Percentiles rank a stretch among this genome's conserved stretches.
Conservation (phyloP, 305 asterid genomes). For the Plantago rigida region DNA sequence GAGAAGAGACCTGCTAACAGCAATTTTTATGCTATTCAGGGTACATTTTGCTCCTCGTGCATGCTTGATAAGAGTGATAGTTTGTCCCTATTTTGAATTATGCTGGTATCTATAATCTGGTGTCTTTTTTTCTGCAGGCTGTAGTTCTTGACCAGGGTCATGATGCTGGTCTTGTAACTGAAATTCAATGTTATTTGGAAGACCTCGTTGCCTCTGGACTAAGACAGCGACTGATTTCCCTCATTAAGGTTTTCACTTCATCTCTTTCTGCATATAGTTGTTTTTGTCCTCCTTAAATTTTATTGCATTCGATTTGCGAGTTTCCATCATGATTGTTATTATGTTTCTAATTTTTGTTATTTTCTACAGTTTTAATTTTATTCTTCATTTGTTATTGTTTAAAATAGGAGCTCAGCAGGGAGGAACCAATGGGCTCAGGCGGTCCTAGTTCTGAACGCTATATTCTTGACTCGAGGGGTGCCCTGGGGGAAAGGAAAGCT, state of each 20-base stretch:
- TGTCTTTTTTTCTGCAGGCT: conserved; percentile 44
- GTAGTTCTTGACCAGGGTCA: conserved; percentile 85
- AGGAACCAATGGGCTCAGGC: conserved; percentile 84
- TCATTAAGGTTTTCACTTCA: conserved; percentile 55
- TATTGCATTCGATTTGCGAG: not conserved
- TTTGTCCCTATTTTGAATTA: not conserved
- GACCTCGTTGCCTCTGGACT: conserved; percentile 67
- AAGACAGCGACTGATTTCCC: conserved; percentile 60
- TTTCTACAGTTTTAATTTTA: not conserved
- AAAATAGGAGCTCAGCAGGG: conserved; percentile 73
- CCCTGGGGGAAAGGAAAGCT: conserved; percentile 83
- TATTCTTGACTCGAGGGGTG: conserved; percentile 86
- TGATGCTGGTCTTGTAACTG: conserved; percentile 67
- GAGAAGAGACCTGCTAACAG: conserved; percentile 78
- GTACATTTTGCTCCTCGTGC: conserved; percentile 39
- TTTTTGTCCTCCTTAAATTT: not conserved
- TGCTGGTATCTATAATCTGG: conserved; percentile 12
- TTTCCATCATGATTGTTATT: not conserved
- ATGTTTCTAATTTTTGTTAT: conserved; percentile 5
- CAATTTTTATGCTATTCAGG: conserved; percentile 66
- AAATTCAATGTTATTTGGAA: conserved; percentile 62
- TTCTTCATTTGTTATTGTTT: conserved; percentile 19
- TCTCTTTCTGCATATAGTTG: conserved; percentile 4
- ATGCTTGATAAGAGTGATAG: conserved; percentile 10
- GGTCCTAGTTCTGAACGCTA: conserved; percentile 79